phyloP scores from a whole-genome alignment of 805 yeast genomes.

The Danielozyma ontarioensis region DNA sequence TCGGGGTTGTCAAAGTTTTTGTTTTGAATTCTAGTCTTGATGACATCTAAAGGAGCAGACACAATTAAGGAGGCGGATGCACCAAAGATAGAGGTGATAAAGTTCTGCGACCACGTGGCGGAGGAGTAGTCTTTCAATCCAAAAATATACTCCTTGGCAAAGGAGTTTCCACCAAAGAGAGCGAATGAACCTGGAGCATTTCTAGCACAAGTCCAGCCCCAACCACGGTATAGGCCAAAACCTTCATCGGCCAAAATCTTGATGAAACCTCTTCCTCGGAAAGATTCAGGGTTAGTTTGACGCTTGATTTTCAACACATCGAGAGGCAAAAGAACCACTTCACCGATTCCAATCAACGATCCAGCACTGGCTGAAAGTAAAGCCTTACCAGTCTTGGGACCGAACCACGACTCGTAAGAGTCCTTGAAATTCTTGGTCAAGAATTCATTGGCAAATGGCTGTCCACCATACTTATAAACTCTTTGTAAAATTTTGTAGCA shows the following conservation, averaged over 20 bases:
- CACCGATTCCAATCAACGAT: slow-evolving; percentile 95
- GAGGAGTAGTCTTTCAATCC: slow-evolving; percentile 79
- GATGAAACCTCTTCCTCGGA: slow-evolving; percentile 94
- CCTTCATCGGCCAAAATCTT: slow-evolving; percentile 89
- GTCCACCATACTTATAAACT: slow-evolving; percentile 98
- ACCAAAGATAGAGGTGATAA: slow-evolving; percentile 90
- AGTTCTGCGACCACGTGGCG: slow-evolving; percentile 95
- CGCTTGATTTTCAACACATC: slow-evolving; percentile 97
- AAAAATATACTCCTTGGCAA: slow-evolving; percentile 93
- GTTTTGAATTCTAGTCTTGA: slow-evolving; percentile 97
- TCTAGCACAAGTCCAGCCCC: slow-evolving; percentile 99
- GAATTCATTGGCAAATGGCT: slow-evolving; percentile 95
- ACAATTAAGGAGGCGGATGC: slow-evolving; percentile 96
- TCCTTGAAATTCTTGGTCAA: slow-evolving; percentile 68
- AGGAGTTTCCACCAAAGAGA: slow-evolving; percentile 96
- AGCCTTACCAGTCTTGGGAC: slow-evolving; percentile 96
- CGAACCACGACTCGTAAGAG: slow-evolving; percentile 71
- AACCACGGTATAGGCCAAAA: slow-evolving; percentile 88
- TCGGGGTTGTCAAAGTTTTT: slow-evolving; percentile 93
- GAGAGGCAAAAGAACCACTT: slow-evolving; percentile 88
- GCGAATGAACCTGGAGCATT: slow-evolving; percentile 99
- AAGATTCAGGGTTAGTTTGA: slow-evolving; percentile 99
- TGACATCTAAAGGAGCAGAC: slow-evolving; percentile 95
- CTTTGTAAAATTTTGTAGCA: slow-evolving; percentile 94
- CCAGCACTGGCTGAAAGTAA: slow-evolving; percentile 96